A percentile compares a stretch with the other conserved stretches of the same genome.
Conservation (phyloP, 1,284 basidiomycete species). For the Moniliophthora roreri region DNA sequence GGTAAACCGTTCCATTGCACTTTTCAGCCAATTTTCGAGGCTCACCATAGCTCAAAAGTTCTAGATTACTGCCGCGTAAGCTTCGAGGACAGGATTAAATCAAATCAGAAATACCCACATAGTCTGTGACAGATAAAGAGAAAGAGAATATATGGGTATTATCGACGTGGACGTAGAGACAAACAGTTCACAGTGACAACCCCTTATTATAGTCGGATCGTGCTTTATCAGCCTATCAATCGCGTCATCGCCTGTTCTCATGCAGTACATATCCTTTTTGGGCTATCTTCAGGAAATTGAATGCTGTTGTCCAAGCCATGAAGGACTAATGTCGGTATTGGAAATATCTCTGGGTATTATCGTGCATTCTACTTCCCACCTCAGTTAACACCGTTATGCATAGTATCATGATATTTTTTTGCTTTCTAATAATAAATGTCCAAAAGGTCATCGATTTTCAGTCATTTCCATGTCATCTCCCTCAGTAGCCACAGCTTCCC, state of each 20-base stretch:
- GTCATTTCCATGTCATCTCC: constrained; percentile 72
- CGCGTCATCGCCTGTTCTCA: no score
- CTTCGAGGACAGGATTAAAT: no score
- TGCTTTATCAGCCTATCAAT: constrained; percentile 6
- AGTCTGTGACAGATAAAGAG: not conserved
- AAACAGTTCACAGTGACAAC: no score
- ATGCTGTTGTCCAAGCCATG: no score
- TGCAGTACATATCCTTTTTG: not conserved
- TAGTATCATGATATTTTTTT: no score
- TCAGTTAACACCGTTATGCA: no score
- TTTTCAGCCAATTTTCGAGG: not conserved
- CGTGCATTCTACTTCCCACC: no score
- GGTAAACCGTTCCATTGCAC: not conserved
- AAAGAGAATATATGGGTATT: not conserved
- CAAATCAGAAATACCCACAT: not conserved
- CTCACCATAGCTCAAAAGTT: not conserved
- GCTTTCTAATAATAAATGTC: not conserved
- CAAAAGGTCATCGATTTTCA: constrained; percentile 3
- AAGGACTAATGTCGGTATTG: no score
- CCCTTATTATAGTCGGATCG: not conserved
- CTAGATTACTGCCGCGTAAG: no score
- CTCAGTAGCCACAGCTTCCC: constrained; percentile 75
- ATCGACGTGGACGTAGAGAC: no score
- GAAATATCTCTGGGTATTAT: no score
- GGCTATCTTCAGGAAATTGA: not conserved